phyloP scores from a whole-genome alignment of 352 stramenopile genomes.

The Pythium sukuiense region DNA sequence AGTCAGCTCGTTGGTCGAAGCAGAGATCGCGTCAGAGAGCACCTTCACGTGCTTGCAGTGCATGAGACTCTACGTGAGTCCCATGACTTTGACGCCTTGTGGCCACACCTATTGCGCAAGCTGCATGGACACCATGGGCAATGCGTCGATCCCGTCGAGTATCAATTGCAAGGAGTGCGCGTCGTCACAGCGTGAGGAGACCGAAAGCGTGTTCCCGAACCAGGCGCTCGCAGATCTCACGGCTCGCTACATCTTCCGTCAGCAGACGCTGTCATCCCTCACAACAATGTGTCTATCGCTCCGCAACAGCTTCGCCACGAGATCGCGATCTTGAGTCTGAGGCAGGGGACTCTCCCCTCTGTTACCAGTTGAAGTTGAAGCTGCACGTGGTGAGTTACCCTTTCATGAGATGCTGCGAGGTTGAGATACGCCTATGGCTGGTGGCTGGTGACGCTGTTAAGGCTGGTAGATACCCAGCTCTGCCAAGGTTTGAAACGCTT shows the following conservation, averaged over 20 bases:
- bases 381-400: not conserved
- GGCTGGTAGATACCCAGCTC: not conserved
- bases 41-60: conserved; percentile 77
- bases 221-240: conserved; percentile 69
- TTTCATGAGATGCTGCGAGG: not conserved
- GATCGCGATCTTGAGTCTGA: conserved; percentile 19
- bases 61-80: conserved; percentile 60
- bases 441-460: not conserved
- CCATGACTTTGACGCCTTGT: conserved; percentile 68
- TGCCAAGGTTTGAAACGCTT: not conserved
- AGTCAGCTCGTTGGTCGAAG: conserved; percentile 61
- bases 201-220: conserved; percentile 66
- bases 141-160: conserved; percentile 36
- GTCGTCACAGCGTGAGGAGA: conserved; percentile 23
- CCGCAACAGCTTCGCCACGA: conserved; percentile 53
- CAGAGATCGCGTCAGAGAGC: conserved; percentile 70
- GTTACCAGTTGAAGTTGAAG: conserved; percentile 3
- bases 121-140: conserved; percentile 48
- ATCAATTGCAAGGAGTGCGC: conserved; percentile 61
- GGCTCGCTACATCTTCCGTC: conserved; percentile 69
- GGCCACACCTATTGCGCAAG: conserved; percentile 70
- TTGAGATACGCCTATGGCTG: not conserved
- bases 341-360: too few species aligned
- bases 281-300: conserved; percentile 74
- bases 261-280: conserved; percentile 63